These are phyloP conservation scores for Fusarium sp. DNA, from an alignment of 2,329 filamentous ascomycete genomes.

Conservation along the genomic window DNA sequence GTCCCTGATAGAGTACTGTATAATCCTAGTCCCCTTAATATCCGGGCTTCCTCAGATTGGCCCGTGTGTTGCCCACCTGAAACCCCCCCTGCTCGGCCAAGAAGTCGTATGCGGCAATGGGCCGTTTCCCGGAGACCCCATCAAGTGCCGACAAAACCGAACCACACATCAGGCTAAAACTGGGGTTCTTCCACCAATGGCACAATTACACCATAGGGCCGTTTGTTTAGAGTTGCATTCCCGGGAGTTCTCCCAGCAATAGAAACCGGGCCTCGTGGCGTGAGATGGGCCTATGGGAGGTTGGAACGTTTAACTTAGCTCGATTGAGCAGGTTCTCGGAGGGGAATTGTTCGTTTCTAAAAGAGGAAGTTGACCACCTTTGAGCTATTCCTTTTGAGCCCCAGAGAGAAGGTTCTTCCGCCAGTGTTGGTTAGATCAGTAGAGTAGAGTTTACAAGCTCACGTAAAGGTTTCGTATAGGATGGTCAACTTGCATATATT, in stretches of 20 bases:
- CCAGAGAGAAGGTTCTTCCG: not conserved
- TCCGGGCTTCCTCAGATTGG: slow-evolving; percentile 8
- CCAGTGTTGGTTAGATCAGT: not conserved
- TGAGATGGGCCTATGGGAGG: slow-evolving; percentile 1
- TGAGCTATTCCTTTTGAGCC: not conserved
- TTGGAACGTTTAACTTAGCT: not conserved
- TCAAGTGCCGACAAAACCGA: slow-evolving; percentile 29
- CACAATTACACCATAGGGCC: not conserved
- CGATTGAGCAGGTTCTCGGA: not conserved
- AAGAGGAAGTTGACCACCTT: not conserved
- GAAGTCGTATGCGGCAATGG: slow-evolving; percentile 21
- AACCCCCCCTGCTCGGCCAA: slow-evolving; percentile 16
- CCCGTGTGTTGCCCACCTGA: slow-evolving; percentile 16
- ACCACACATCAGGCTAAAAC: not conserved
- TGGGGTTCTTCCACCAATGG: slow-evolving; percentile 24
- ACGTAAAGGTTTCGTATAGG: not conserved
- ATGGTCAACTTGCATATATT: not conserved
- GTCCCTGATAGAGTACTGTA: not conserved
- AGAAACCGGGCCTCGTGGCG: slow-evolving; percentile 6
- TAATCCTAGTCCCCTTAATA: not conserved
- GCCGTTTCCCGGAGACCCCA: slow-evolving; percentile 1
- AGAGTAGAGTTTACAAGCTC: not conserved
- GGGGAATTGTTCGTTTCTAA: not conserved
- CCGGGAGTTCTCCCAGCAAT: slow-evolving; percentile 30
- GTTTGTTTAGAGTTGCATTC: not conserved